Evolutionary conservation across 768 basidiomycete species (phyloP), one percentile per base, ranked within the genome.

Genomic region (Boletus pseudopeckii): DNA sequence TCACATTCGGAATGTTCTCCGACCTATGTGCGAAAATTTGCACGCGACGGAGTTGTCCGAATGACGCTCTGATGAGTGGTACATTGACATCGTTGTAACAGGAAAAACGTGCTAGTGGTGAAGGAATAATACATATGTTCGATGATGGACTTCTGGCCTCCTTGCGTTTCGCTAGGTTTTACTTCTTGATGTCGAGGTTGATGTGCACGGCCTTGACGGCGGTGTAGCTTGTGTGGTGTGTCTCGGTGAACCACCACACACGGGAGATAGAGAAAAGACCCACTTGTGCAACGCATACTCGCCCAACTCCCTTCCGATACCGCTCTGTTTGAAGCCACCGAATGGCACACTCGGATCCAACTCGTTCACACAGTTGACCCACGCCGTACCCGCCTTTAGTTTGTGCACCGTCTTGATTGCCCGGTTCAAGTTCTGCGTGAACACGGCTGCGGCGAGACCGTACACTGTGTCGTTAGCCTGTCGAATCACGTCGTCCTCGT

Each of bases 401-500:
- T 72, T 77, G 67, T 91, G 84, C 8, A 90, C 88, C 2, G 84
- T 82, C 54, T 75, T 73, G 50, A 95, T 72, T 0, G 90, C 92
- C 26, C 86, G 79, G 59, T 80, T 82, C 74, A 96, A 71, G 71
- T 95, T 79, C 64, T 82, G 77, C 34, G 88, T 85, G 78, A 94
- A 97, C 49, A 98, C 84, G 8, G 88, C 88, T 3, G 89, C 85
- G 14, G 92, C 92, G 42, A 97, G 82, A 53, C 95, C 95, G 69
- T 94, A 96, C 46, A 75, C 64, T 0, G 90, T 87, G 67, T 96
- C 86, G 71, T 99, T 99, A 26, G 92, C 96, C 64, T 82, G 78
- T 44, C 68, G 70, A 60, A 90, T 71, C 37, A 84, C 84, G 53
- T 89, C 83, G 59, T 80, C 78, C 56, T 82, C 83, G 47, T 81